A percentile compares a stretch with the other conserved stretches of the same genome.
Evolutionary conservation across 495 filamentous ascomycete species (phyloP).

Genomic region (Usnea hakonensis): DNA sequence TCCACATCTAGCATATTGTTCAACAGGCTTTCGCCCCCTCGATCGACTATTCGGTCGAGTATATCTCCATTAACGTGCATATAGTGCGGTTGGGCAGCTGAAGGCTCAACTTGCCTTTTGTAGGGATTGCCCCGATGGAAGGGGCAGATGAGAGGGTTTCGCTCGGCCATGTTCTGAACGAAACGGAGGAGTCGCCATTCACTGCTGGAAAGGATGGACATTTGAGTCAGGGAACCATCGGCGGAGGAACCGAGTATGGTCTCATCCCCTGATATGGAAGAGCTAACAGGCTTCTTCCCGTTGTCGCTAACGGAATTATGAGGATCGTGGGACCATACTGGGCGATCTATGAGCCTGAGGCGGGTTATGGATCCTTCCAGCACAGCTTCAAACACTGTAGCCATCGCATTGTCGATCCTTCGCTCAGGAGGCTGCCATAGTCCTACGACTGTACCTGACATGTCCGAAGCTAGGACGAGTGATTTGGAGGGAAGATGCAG

Average conservation of each 20-base stretch:
- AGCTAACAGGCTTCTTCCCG: background rate
- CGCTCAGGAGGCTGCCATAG: conserved; percentile 40
- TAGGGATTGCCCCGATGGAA: conserved; percentile 28
- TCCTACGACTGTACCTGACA: conserved; percentile 38
- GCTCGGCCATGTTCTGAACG: conserved; percentile 51
- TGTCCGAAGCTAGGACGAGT: conserved; percentile 31
- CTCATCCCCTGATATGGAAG: conserved; percentile 27
- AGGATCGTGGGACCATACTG: conserved; percentile 25
- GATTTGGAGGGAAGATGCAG: conserved; percentile 27
- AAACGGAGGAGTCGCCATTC: conserved; percentile 55
- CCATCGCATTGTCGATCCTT: conserved; percentile 34
- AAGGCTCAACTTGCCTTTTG: conserved; percentile 27
- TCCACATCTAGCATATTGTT: conserved; percentile 30
- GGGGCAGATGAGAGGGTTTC: conserved; percentile 34
- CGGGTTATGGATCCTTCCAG: conserved; percentile 42
- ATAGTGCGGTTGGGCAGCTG: conserved; percentile 28
- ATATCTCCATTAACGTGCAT: conserved; percentile 67
- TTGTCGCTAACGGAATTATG: background rate
- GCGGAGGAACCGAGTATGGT: conserved; percentile 52
- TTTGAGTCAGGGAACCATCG: conserved; percentile 57
- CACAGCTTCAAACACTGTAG: conserved; percentile 43
- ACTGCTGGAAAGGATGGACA: conserved; percentile 44
- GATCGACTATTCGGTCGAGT: conserved; percentile 45
- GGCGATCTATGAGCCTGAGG: conserved; percentile 39
- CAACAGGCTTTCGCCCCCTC: conserved; percentile 40